These are phyloP conservation scores for Colletotrichum sp. DNA, from an alignment of 2,329 filamentous ascomycete genomes.

Conservation along the genomic window DNA sequence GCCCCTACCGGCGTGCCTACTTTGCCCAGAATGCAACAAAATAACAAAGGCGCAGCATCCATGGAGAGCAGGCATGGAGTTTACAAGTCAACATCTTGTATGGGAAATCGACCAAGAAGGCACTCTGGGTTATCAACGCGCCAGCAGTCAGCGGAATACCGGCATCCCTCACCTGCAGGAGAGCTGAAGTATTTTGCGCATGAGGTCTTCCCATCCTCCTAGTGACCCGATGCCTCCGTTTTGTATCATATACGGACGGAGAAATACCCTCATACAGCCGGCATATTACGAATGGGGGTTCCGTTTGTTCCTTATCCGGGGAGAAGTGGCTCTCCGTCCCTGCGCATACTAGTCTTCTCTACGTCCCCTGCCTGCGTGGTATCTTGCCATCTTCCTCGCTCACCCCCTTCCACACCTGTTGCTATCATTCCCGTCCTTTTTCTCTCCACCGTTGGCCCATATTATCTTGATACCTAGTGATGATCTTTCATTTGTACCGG, in stretches of 20 bases:
- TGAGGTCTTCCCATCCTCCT: constrained; percentile 7
- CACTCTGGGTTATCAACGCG: constrained; percentile 25
- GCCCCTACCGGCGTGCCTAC: constrained; percentile 44
- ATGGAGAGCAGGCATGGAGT: not conserved
- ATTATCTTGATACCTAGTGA: not conserved
- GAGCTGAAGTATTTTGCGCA: not conserved
- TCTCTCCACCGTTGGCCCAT: not conserved
- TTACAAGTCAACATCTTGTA: not conserved
- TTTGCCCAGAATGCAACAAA: constrained; percentile 30
- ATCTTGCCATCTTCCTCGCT: not conserved
- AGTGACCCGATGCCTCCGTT: constrained; percentile 17
- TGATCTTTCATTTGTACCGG: constrained; percentile 27
- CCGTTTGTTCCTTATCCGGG: constrained; percentile 12
- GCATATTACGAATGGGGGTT: not conserved
- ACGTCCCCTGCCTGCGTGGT: not conserved
- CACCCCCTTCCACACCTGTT: not conserved
- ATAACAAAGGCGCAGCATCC: constrained; percentile 26
- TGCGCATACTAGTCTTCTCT: not conserved
- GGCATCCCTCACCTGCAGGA: constrained; percentile 26
- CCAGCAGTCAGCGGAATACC: constrained; percentile 27
- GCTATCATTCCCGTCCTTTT: not conserved
- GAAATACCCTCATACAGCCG: not conserved
- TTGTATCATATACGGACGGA: constrained; percentile 11
- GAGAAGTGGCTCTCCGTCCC: constrained; percentile 4
- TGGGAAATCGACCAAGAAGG: constrained; percentile 29